Base-by-base conservation (phyloP, 2,329 filamentous ascomycete species). In the Beauveria asiatica region DNA sequence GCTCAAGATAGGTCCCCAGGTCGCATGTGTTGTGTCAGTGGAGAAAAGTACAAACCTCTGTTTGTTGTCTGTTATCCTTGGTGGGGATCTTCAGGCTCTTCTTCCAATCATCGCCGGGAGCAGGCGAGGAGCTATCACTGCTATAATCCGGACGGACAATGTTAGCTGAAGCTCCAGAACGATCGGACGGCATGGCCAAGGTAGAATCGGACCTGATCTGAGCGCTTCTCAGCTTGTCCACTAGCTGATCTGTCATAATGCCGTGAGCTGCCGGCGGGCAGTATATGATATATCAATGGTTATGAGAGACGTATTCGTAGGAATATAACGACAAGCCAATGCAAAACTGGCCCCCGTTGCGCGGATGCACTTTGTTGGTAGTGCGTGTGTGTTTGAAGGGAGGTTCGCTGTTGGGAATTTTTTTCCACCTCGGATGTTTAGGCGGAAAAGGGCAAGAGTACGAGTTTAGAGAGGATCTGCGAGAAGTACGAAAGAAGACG, bases 1-100 rank as follows among this genome's bases (percentile, higher is more conserved):
- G 7, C 41, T 17, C 41, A 23, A 16, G 33, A 5, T 16, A 37
- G 33, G 33, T 5, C 11, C n/a, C 21, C 3, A 17, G 27, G 11
- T 45, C 39, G 54, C 55, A 30, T 41, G 5, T 39, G 55, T 53
- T 54, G 21, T 44, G 23, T 44, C 49, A 46, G 30, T 44, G 21
- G 16, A 46, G 46, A 8, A 13, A 21, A 21, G 51, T 9, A 55
- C 60, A 44, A 68, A 90, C 88, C 80, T 93, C 90, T 65, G 90
- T 94, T 76, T 94, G 90, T 67, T 88, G 85, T 75, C 90, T 83
- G 68, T 79, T 85, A 72, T 94, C 90, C 73, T 87, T 90, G 60
- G 82, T 75, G 57, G 90, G 90, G 62, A 89, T 74, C 66, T 88
- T 90, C 62, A 93, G 75, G 62, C 75, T 83, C 69, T 85, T 82